These are phyloP conservation scores for Linderniella brevidens DNA, from an alignment of 257 asterid species.

Conservation along the genomic window DNA sequence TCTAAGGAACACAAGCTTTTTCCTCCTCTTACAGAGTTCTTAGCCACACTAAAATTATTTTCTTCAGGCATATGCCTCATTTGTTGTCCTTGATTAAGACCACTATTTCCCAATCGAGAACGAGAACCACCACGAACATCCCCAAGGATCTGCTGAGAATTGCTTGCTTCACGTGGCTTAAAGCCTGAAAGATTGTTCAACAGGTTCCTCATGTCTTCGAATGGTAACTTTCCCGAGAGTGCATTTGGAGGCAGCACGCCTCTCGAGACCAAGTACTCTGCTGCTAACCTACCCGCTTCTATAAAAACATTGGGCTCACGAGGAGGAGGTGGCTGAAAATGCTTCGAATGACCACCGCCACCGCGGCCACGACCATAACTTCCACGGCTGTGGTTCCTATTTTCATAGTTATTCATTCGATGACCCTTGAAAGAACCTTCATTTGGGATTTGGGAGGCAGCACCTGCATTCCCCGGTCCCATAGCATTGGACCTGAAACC, in stretches of 20 bases:
- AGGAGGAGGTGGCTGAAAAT: constrained; percentile 37
- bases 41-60: constrained; percentile 30
- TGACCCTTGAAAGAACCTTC: constrained; percentile 57
- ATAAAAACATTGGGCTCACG: constrained; percentile 40
- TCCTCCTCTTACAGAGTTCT: constrained; percentile 30
- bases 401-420: constrained; percentile 39
- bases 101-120: constrained; percentile 46
- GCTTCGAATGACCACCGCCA: constrained; percentile 46
- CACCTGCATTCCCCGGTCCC: constrained; percentile 42
- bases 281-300: constrained; percentile 89
- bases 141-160: constrained; percentile 16
- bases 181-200: constrained; percentile 19
- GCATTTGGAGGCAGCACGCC: constrained; percentile 64
- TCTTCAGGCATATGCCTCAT: constrained; percentile 53
- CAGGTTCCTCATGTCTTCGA: constrained; percentile 34
- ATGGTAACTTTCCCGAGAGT: constrained; percentile 56
- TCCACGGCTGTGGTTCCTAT: constrained; percentile 43
- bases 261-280: constrained; percentile 68
- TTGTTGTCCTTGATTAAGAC: constrained; percentile 27
- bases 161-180: constrained; percentile 28
- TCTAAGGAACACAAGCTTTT: constrained; percentile 45
- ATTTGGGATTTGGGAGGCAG: constrained; percentile 50
- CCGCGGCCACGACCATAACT: constrained; percentile 60
- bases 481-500: constrained; percentile 52
- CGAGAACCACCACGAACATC: constrained; percentile 43